Evolutionary conservation across 495 filamentous ascomycete species (phyloP).

Genomic region (Talaromyces proteolyticus): DNA sequence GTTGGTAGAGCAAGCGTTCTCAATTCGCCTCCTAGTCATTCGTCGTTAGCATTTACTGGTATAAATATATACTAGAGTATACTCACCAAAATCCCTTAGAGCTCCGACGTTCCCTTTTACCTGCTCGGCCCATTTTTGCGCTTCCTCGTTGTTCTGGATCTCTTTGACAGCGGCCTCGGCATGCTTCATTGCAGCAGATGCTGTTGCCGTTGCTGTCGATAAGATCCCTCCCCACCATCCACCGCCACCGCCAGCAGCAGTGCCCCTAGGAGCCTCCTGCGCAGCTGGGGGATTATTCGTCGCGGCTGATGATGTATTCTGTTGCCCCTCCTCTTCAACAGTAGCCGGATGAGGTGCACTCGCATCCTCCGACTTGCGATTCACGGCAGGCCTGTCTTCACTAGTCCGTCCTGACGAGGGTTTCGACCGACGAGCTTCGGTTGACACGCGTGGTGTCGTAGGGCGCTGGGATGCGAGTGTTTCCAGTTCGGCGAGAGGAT

Average conservation of each 20-base stretch:
- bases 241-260: slow-evolving; percentile 47
- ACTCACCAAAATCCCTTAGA: slow-evolving; percentile 71
- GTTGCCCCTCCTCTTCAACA: slow-evolving; percentile 36
- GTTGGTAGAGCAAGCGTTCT: slow-evolving; percentile 86
- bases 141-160: slow-evolving; percentile 93
- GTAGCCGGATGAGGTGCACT: slow-evolving; percentile 57
- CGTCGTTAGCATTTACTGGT: slow-evolving; percentile 8
- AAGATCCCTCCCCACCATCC: slow-evolving; percentile 93
- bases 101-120: slow-evolving; percentile 87
- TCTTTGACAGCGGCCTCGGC: slow-evolving; percentile 92
- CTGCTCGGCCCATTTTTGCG: slow-evolving; percentile 91
- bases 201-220: slow-evolving; percentile 55
- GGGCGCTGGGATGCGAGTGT: slow-evolving; percentile 64
- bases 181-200: slow-evolving; percentile 80
- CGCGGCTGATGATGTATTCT: slow-evolving; percentile 17
- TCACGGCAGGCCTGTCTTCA: slow-evolving; percentile 50
- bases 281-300: slow-evolving; percentile 20
- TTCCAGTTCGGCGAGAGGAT: slow-evolving; percentile 82
- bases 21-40: slow-evolving; percentile 73
- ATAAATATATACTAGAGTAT: neutral
- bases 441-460: slow-evolving; percentile 68
- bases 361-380: slow-evolving; percentile 74
- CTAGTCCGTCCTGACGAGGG: slow-evolving; percentile 49
- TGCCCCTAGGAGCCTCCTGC: slow-evolving; percentile 15
- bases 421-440: slow-evolving; percentile 45